Evolutionary conservation across 78 protist species (phyloP).

Genomic region (Bigelowiella natans): DNA sequence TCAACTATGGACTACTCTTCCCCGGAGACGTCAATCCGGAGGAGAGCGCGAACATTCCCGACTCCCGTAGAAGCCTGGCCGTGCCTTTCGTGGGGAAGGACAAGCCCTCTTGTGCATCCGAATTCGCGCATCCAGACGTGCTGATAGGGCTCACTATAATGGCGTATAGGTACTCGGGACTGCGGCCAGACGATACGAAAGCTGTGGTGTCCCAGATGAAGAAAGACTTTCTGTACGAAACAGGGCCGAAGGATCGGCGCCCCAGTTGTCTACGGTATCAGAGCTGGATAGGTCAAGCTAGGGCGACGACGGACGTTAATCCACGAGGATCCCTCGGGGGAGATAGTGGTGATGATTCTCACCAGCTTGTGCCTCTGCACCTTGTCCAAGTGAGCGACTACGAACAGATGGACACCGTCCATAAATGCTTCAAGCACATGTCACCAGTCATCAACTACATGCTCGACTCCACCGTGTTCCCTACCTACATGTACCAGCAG

Average conservation of each 20-base stretch:
- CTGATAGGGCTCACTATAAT: constrained; percentile 43
- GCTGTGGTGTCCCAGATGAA: not conserved
- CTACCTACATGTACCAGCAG: constrained; percentile 20
- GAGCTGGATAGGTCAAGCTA: not conserved
- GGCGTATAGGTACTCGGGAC: constrained; percentile 41
- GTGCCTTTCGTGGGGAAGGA: constrained; percentile 68
- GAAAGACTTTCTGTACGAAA: not conserved
- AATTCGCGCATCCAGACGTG: constrained; percentile 53
- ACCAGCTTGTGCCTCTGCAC: not conserved
- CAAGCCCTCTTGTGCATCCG: constrained; percentile 39
- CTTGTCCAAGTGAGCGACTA: constrained; percentile 9
- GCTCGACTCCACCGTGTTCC: constrained; percentile 29
- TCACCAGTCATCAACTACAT: constrained; percentile 17
- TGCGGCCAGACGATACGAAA: constrained; percentile 14
- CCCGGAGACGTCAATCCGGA: constrained; percentile 5
- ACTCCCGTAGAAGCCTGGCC: constrained; percentile 38
- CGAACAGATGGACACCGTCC: constrained; percentile 16
- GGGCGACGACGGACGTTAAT: not conserved
- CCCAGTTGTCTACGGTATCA: too few species aligned
- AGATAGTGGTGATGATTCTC: not conserved
- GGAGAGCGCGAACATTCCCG: not conserved
- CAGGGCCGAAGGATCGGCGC: not conserved
- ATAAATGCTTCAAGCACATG: not conserved
- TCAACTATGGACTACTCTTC: constrained; percentile 46
- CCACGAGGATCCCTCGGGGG: not conserved